Percentiles rank a stretch among this genome's conserved stretches.
These are phyloP conservation scores for Colletotrichum scovillei DNA, from an alignment of 2,329 filamentous ascomycete genomes.

Conservation along the genomic window DNA sequence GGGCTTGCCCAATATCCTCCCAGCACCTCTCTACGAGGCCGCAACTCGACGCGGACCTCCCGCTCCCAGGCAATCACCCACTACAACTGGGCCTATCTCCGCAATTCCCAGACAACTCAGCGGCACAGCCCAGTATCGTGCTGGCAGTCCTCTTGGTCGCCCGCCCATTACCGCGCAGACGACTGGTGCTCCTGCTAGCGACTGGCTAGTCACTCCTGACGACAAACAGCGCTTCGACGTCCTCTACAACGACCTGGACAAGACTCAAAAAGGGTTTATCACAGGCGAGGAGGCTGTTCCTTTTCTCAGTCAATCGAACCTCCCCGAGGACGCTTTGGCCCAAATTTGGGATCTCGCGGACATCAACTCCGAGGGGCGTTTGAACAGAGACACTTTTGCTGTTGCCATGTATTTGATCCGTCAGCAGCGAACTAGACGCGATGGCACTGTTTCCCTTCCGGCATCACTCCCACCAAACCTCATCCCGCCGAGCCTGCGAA, in stretches of 20 bases:
- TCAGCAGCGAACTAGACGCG: slow-evolving; percentile 82
- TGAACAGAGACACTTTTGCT: slow-evolving; percentile 92
- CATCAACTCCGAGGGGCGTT: slow-evolving; percentile 87
- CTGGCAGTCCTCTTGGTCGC: slow-evolving; percentile 68
- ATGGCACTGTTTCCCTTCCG: slow-evolving; percentile 72
- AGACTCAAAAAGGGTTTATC: slow-evolving; percentile 82
- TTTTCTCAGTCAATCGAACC: slow-evolving; percentile 92
- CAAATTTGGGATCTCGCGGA: slow-evolving; percentile 98
- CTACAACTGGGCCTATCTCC: slow-evolving; percentile 66
- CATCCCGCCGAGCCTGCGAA: slow-evolving; percentile 87
- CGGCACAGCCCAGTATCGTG: slow-evolving; percentile 73
- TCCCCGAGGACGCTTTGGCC: slow-evolving; percentile 88
- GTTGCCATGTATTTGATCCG: slow-evolving; percentile 98
- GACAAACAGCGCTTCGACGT: slow-evolving; percentile 92
- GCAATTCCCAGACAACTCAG: slow-evolving; percentile 87
- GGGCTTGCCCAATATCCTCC: slow-evolving; percentile 82
- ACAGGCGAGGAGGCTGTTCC: slow-evolving; percentile 94
- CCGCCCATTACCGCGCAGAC: slow-evolving; percentile 58
- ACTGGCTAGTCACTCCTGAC: slow-evolving; percentile 85
- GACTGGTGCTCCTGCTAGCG: slow-evolving; percentile 52
- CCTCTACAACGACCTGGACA: slow-evolving; percentile 87
- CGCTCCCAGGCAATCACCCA: slow-evolving; percentile 61
- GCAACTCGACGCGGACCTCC: slow-evolving; percentile 73
- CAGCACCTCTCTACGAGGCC: slow-evolving; percentile 89
- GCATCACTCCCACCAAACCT: slow-evolving; percentile 82